phyloP scores from a whole-genome alignment of 164 flowering plant species.

The Liriodendron chinense region DNA sequence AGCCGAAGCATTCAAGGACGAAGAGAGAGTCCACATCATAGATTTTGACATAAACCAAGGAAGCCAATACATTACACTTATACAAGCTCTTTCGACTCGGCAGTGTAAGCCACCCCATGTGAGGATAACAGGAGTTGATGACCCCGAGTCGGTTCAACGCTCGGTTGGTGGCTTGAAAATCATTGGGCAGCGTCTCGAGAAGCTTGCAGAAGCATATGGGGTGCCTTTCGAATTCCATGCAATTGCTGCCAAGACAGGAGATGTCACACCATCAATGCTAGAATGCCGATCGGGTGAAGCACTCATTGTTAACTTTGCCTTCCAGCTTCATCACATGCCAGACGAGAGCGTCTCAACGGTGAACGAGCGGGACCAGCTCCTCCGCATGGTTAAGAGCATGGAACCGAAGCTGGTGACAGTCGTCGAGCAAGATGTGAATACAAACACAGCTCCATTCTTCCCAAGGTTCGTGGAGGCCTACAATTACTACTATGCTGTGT shows the following conservation, averaged over 20 bases:
- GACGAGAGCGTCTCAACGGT: constrained; percentile 96
- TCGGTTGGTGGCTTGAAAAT: constrained; percentile 67
- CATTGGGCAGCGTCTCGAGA: constrained; percentile 73
- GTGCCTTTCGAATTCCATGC: constrained; percentile 76
- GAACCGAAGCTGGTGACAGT: constrained; percentile 86
- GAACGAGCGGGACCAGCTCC: constrained; percentile 81
- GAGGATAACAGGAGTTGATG: constrained; percentile 90
- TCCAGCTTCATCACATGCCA: constrained; percentile 99
- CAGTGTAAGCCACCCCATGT: constrained; percentile 50
- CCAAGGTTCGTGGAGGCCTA: constrained; percentile 84
- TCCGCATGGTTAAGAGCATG: constrained; percentile 80
- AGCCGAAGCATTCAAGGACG: constrained; percentile 65
- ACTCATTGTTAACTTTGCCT: constrained; percentile 84
- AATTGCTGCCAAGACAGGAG: constrained; percentile 49
- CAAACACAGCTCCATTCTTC: constrained; percentile 89
- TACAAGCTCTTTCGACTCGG: constrained; percentile 56
- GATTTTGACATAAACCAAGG: constrained; percentile 98
- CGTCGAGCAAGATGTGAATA: constrained; percentile 93
- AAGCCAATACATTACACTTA: constrained; percentile 77
- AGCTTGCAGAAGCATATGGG: constrained; percentile 53
- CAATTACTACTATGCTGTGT: constrained; percentile 84
- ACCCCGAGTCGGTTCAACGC: constrained; percentile 91
- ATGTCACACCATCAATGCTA: constrained; percentile 66
- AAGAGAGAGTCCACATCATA: constrained; percentile 68
- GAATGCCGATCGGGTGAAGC: constrained; percentile 59